phyloP scores from a whole-genome alignment of 2,329 filamentous ascomycete species.

The Alternaria hordeiaustralica region DNA sequence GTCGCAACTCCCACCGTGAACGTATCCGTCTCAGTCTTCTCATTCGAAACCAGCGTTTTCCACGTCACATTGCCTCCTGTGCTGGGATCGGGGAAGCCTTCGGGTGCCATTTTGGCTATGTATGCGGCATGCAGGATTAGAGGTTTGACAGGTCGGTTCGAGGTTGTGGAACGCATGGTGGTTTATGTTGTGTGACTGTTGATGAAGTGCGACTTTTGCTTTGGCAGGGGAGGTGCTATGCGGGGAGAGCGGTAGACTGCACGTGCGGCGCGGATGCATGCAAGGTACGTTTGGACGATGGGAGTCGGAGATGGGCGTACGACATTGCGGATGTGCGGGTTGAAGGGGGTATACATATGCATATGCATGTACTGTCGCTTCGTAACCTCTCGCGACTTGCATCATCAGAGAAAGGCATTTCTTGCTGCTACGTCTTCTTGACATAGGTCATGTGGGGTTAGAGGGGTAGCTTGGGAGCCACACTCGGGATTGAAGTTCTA shows the following conservation, averaged over 20 bases:
- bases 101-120: not conserved
- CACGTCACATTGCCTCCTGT: conserved; percentile 42
- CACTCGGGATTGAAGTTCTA: not conserved
- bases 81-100: conserved; percentile 15
- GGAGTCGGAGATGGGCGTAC: not conserved
- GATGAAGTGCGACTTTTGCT: not conserved
- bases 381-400: not conserved
- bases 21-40: conserved; percentile 43
- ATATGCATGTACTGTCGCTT: not conserved
- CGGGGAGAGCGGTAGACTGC: not conserved
- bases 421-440: not conserved
- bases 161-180: not conserved
- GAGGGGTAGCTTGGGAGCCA: not conserved
- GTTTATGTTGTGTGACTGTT: not conserved
- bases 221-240: not conserved
- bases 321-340: not conserved
- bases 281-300: not conserved
- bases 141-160: not conserved
- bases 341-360: not conserved
- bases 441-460: not conserved
- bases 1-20: conserved; percentile 50
- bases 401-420: not conserved
- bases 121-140: not conserved
- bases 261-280: not conserved
- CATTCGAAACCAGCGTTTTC: conserved; percentile 51